phyloP scores from a whole-genome alignment of 768 basidiomycete genomes.

The Pisolithus marmoratus region DNA sequence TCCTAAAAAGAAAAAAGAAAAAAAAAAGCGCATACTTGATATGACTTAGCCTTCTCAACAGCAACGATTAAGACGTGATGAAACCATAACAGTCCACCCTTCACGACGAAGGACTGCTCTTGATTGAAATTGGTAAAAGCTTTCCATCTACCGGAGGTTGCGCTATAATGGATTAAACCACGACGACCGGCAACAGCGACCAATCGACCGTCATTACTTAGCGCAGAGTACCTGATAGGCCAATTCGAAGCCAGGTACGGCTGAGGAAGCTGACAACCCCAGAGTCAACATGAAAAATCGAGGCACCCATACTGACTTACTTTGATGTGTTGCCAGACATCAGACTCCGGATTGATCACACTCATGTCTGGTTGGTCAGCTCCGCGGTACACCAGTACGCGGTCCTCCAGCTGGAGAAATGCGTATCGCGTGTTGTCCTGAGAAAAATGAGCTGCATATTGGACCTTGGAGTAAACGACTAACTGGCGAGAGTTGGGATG shows the following conservation, averaged over 20 bases:
- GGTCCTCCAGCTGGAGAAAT: conserved; percentile 93
- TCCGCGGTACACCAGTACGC: conserved; percentile 88
- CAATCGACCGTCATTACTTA: conserved; percentile 86
- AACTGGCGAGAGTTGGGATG: conserved; percentile 87
- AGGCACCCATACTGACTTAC: conserved; percentile 28
- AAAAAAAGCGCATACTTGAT: conserved; percentile 48
- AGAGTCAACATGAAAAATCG: conserved; percentile 1
- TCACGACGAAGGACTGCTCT: conserved; percentile 81
- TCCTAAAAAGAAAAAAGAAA: background rate
- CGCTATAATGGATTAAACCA: conserved; percentile 91
- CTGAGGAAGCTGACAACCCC: conserved; percentile 67
- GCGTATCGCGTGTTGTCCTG: conserved; percentile 96
- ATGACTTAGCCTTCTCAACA: conserved; percentile 73
- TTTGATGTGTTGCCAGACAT: conserved; percentile 98
- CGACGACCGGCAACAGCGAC: conserved; percentile 89
- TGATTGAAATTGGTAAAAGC: conserved; percentile 74
- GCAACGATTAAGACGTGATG: conserved; percentile 92
- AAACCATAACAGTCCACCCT: conserved; percentile 94
- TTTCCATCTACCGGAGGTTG: conserved; percentile 94
- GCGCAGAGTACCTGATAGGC: conserved; percentile 89
- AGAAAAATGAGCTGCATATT: conserved; percentile 3
- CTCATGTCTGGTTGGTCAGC: conserved; percentile 98
- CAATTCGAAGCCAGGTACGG: conserved; percentile 87
- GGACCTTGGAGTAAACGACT: conserved; percentile 20
- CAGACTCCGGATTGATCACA: conserved; percentile 95